Percentiles rank a stretch among this genome's conserved stretches.
Evolutionary conservation across 345 rosid species (phyloP).

Genomic region (Rhizophora apiculata): DNA sequence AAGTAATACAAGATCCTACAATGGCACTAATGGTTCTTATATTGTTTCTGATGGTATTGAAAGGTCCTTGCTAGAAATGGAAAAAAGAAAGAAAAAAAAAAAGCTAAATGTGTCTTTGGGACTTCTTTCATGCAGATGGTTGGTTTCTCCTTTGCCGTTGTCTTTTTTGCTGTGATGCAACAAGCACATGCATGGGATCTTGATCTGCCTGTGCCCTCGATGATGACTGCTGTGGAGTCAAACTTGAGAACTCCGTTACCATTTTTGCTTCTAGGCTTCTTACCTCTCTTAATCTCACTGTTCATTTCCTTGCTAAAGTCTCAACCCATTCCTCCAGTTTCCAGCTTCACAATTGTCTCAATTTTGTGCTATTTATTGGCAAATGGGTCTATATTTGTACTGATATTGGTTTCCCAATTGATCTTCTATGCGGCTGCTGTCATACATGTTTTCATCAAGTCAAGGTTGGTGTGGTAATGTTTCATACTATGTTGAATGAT

Average conservation of each 20-base stretch:
- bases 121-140: conserved; percentile 50
- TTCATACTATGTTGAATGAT: not conserved
- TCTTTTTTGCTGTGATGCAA: conserved; percentile 76
- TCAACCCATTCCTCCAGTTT: conserved; percentile 67
- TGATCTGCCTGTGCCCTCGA: conserved; percentile 62
- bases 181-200: conserved; percentile 77
- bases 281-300: conserved; percentile 56
- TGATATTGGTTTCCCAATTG: conserved; percentile 59
- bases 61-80: not conserved
- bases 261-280: conserved; percentile 48
- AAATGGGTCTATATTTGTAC: conserved; percentile 57
- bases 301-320: conserved; percentile 56
- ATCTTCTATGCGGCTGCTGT: conserved; percentile 70
- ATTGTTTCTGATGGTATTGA: not conserved
- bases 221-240: conserved; percentile 67
- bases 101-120: conserved; percentile 10
- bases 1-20: no score
- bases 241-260: conserved; percentile 81
- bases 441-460: conserved; percentile 56
- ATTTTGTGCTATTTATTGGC: conserved; percentile 66
- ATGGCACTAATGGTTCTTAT: no score
- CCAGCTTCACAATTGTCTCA: conserved; percentile 61
- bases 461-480: conserved; percentile 48
- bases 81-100: not conserved
- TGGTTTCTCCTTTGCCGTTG: conserved; percentile 53